These are phyloP conservation scores for Fraxinus velutina DNA, from an alignment of 305 asterid genomes.

Conservation along the genomic window DNA sequence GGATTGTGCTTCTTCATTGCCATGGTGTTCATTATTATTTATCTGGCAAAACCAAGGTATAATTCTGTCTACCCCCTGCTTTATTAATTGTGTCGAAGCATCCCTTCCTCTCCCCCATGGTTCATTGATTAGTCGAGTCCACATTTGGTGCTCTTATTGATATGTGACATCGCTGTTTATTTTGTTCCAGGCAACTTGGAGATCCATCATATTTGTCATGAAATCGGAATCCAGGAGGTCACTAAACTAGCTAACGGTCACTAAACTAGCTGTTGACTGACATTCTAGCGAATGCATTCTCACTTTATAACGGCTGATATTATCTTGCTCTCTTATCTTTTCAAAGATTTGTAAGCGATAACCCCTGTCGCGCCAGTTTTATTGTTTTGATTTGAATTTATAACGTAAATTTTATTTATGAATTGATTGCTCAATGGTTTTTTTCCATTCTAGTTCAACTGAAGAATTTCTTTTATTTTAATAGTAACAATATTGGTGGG, in stretches of 20 bases:
- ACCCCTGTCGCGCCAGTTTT: background rate
- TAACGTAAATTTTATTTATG: background rate
- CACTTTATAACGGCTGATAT: background rate
- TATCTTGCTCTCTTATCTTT: background rate
- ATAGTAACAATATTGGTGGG: background rate
- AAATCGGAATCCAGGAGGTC: constrained; percentile 88
- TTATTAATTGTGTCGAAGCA: background rate
- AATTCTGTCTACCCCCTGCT: background rate
- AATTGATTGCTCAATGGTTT: background rate
- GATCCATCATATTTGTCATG: constrained; percentile 93
- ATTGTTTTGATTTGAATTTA: background rate
- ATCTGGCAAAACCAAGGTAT: constrained; percentile 81
- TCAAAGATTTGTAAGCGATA: background rate
- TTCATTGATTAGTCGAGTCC: background rate
- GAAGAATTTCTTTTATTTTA: background rate
- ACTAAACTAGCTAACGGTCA: constrained; percentile 42
- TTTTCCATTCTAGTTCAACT: background rate
- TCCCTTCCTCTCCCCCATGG: background rate
- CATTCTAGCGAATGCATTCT: background rate
- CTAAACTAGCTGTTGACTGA: constrained; percentile 13
- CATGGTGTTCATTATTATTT: constrained; percentile 62
- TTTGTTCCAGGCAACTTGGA: constrained; percentile 75
- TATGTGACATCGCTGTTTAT: background rate
- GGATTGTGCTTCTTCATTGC: constrained; percentile 79
- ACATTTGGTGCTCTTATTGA: background rate